Base-by-base conservation (phyloP, 352 stramenopile genomes). In the Plasmopara halstedii region DNA sequence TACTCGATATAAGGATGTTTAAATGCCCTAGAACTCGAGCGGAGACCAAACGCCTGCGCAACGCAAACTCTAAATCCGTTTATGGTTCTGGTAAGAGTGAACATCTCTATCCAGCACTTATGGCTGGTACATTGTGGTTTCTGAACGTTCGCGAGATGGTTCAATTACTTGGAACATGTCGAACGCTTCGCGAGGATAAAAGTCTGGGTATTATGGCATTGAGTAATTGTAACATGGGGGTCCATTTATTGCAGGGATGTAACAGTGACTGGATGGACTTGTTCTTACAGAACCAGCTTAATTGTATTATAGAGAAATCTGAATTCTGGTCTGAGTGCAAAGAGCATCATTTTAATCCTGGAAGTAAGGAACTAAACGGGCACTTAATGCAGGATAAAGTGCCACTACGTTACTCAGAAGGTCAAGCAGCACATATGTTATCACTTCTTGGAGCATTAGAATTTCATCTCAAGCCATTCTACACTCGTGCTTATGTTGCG, bases 221-320 rank as follows among this genome's bases (percentile, higher is more conserved):
- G 22, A 64, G 62, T 25, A 56, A 54, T 53, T 58, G 39, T 29
- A 50, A 44, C 15, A 40, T 53, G 1, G 62, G 57, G 13, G 37
- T 56, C 6, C 62, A 71, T 41, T 62, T 71, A 21, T 14, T 67
- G 31, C 58, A 65, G 21, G 44, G 39, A 3, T 71, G 62, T 31
- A 64, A 31, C 22, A 35, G 36, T 5, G 62, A 68, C 34, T 65
- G 54, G 57, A 65, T 64, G 62, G 42, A 67, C 50, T 26, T 67
- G 25, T 56, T 44, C 1, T 36, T 59, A 20, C 45, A 50, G 8
- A 50, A 42, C 14, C 50, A 57, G 31, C 52, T 64, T 26, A 20
- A 40, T 10, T 41, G 35, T 1, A 46, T 18, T 37, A 15, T 14
- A 18, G 52, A 53, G 22, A 40, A 46, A 10, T 46, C 45, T 14